Percentiles rank a stretch among this genome's conserved stretches.
These are phyloP conservation scores for Corymbia citriodora DNA, from an alignment of 441 rosid genomes.

Conservation along the genomic window DNA sequence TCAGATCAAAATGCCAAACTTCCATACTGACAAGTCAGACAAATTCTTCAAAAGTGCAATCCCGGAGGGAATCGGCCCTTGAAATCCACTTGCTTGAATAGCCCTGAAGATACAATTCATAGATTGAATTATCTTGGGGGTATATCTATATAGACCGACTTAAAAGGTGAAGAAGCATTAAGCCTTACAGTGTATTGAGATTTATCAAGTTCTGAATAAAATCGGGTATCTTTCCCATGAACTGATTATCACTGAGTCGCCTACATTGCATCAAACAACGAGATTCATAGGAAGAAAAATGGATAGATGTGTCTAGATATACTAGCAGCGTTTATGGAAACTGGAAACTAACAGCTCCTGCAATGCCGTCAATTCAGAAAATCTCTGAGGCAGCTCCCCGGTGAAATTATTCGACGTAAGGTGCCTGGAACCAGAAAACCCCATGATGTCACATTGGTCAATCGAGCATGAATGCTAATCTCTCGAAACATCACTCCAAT, in stretches of 20 bases:
- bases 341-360: background rate
- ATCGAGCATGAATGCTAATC: background rate
- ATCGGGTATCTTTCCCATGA: constrained; percentile 41
- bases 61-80: constrained; percentile 52
- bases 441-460: background rate
- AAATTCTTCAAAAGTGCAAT: constrained; percentile 22
- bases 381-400: background rate
- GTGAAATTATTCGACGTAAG: background rate
- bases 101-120: constrained; percentile 19
- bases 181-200: constrained; percentile 40
- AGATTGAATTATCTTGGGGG: background rate
- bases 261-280: constrained; percentile 14
- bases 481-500: background rate
- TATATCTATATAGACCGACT: background rate
- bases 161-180: background rate
- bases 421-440: background rate
- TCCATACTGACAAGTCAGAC: constrained; percentile 35
- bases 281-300: background rate
- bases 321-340: background rate
- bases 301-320: background rate
- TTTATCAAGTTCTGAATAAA: constrained; percentile 43
- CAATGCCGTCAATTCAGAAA: background rate
- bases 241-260: constrained; percentile 39
- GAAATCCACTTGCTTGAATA: constrained; percentile 54
- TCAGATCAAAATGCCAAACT: background rate